Evolutionary conservation across 306 rosid genomes (phyloP).

Genomic region (Myrica gale): DNA sequence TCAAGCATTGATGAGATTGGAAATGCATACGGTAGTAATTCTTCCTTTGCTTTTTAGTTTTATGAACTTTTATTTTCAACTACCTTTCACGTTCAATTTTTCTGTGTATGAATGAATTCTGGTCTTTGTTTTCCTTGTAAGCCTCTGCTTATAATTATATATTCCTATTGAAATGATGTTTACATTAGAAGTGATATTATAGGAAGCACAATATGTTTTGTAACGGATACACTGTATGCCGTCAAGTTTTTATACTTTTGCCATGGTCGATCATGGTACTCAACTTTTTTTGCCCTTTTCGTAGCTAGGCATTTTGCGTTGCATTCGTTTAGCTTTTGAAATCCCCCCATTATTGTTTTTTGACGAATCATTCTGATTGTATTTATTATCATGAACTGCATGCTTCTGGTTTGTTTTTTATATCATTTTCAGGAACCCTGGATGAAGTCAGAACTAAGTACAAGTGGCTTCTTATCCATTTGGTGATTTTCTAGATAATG

Average conservation of each 20-base stretch:
- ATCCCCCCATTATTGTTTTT: neutral
- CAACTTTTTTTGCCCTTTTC: neutral
- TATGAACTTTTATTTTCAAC: neutral
- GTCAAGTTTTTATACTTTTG: neutral
- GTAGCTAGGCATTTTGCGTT: neutral
- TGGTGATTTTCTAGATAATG: neutral
- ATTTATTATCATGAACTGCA: neutral
- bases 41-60: slow-evolving; percentile 17
- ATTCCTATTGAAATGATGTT: neutral
- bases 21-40: slow-evolving; percentile 86
- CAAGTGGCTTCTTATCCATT: neutral
- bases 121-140: neutral
- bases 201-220: neutral
- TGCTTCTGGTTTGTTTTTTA: neutral
- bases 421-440: neutral
- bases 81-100: slow-evolving; percentile 18
- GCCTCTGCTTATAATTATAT: neutral
- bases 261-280: neutral
- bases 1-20: slow-evolving; percentile 91
- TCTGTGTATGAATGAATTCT: neutral
- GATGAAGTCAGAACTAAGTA: neutral
- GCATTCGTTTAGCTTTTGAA: neutral
- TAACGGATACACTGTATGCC: neutral
- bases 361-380: neutral
- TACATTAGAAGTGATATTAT: neutral